These are phyloP conservation scores for Xerocomus nothofagi DNA, from an alignment of 1,284 basidiomycete genomes.

Conservation along the genomic window DNA sequence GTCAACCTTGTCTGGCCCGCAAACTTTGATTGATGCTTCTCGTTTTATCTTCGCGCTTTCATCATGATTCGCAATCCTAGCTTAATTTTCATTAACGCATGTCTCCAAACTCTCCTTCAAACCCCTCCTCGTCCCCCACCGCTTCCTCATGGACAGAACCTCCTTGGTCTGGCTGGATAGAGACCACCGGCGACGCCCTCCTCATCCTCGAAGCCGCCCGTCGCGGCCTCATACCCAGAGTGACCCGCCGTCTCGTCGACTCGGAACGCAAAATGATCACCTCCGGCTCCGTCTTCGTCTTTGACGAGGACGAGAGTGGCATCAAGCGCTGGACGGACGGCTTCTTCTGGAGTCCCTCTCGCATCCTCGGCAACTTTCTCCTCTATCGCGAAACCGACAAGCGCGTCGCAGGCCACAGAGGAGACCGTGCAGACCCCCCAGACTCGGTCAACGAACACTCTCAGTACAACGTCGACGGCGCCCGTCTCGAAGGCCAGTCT, in stretches of 20 bases:
- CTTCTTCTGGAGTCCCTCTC: slow-evolving; percentile 85
- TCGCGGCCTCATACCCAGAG: slow-evolving; percentile 86
- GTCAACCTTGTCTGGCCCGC: slow-evolving; percentile 56
- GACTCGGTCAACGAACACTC: slow-evolving; percentile 36
- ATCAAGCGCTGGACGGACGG: slow-evolving; percentile 99
- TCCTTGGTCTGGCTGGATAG: slow-evolving; percentile 91
- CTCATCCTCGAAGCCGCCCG: slow-evolving; percentile 94
- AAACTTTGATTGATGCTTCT: slow-evolving; percentile 52
- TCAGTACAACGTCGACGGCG: slow-evolving; percentile 34
- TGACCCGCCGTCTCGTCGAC: slow-evolving; percentile 93
- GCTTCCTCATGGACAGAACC: slow-evolving; percentile 70
- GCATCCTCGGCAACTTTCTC: slow-evolving; percentile 93
- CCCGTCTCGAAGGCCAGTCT: slow-evolving; percentile 43
- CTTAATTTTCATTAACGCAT: slow-evolving; percentile 20
- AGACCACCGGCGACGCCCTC: slow-evolving; percentile 92
- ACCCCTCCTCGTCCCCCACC: slow-evolving; percentile 9
- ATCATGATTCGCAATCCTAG: slow-evolving; percentile 22
- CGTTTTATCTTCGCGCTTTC: slow-evolving; percentile 26
- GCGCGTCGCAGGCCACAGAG: slow-evolving; percentile 60
- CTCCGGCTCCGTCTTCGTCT: slow-evolving; percentile 95
- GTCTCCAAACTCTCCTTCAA: slow-evolving; percentile 39
- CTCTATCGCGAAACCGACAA: slow-evolving; percentile 93
- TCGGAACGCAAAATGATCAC: slow-evolving; percentile 91
- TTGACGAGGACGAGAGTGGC: slow-evolving; percentile 95
- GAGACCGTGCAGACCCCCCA: slow-evolving; percentile 43